Base-by-base conservation (phyloP, 2,329 filamentous ascomycete genomes). In the Fusarium sp. region DNA sequence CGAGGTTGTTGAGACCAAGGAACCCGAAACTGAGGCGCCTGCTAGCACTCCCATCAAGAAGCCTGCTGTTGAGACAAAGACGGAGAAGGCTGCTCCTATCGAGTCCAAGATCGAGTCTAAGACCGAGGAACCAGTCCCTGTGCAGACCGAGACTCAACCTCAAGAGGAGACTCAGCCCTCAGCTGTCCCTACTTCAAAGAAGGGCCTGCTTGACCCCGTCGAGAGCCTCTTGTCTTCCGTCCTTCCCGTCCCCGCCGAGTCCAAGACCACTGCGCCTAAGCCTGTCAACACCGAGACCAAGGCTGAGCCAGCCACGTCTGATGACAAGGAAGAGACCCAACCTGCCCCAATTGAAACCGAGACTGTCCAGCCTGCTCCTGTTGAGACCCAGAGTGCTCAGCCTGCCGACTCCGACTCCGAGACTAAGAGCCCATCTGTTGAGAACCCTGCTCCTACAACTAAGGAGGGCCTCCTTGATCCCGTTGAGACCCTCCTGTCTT, bases 171-270 rank as follows among this genome's bases (percentile, higher is more conserved):
- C 61, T 8, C 32, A 59, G 52, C 62, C 62, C 9, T 49, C 42
- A 12, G 40, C 49, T 14, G 55, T 49, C 10, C 50, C 61, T 12
- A 57, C 73, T 6, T 57, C 66, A 3, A 63, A 68, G n/a, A 44
- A 60, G 22, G 71, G 61, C n/a, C 24, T 76, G 12, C 22, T 72
- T n/a, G 68, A 73, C 16, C 71, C 75, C 2, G 54, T 74, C 14
- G 51, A 71, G 45, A 74, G 63, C 29, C 45, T 73, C 27, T 16
- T 75, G 9, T 68, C 53, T 50, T 68, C 68, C 4, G 20, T 64
- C 22, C 44, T 68, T 20, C 60, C 72, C 10, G 61, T 59, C 6
- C 49, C 72, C 6, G 59, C 27, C 16, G 40, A 62, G 15, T 60
- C 67, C 3, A 49, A 72, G 55, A 70, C 67, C 8, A 66, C 50